Evolutionary conservation across 1,284 basidiomycete species (phyloP), one percentile per base, ranked within the genome.

Genomic region (Trametes versicolor): DNA sequence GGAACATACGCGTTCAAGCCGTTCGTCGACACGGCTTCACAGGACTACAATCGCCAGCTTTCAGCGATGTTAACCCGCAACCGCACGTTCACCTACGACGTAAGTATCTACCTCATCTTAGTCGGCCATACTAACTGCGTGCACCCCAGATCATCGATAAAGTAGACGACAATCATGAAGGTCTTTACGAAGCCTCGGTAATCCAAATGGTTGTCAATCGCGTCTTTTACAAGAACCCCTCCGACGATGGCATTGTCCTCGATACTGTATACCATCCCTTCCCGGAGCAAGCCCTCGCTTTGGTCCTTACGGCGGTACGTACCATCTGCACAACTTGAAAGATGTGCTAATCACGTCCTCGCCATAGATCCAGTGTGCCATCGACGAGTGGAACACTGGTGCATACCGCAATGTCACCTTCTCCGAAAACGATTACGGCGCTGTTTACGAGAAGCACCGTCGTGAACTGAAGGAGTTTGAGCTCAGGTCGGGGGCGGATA

Each of bases 301-400:
- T 63, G 1, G 34, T 63, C 37, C 43, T 63, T 4, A 39, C 62
- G 1, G 62, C 55, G 17, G 62, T 63, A 34, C n/a, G 62, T 63
- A n/a, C n/a, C n/a, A n/a, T n/a, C n/a, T n/a, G n/a, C n/a, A n/a
- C n/a, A n/a, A n/a, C n/a, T n/a, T n/a, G n/a, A n/a, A n/a, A n/a
- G n/a, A n/a, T n/a, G n/a, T n/a, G n/a, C n/a, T n/a, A n/a, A n/a
- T n/a, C n/a, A n/a, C n/a, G n/a, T n/a, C n/a, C n/a, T n/a, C n/a
- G n/a, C 12, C 23, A 17, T n/a, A 58, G 55, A 49, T 58, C 6
- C 52, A 62, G n/a, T 56, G 61, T 23, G 53, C 61, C 25, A 56
- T 62, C 15, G 61, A 62, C 10, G 61, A 62, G 23, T 62, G 61
- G 61, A 29, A 15, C 23, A 39, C 53, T 9, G 61, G 61, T 8